A percentile compares a stretch with the other conserved stretches of the same genome.
Evolutionary conservation across 768 basidiomycete genomes (phyloP).

Genomic region (Lentinula guzmanii): DNA sequence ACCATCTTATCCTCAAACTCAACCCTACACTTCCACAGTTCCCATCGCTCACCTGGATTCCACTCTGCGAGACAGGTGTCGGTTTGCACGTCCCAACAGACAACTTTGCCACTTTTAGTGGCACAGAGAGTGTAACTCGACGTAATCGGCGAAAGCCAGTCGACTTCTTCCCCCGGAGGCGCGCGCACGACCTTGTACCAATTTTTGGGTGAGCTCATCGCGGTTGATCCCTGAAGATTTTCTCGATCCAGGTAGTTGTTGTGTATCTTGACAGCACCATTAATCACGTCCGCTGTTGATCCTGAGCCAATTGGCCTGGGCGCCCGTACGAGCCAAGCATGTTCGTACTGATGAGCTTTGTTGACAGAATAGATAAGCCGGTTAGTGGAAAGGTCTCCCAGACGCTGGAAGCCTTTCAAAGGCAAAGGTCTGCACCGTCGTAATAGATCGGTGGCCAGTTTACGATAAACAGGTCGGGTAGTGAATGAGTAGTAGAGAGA

Average conservation of each 20-base stretch:
- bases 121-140: conserved; percentile 73
- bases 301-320: conserved; percentile 40
- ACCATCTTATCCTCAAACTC: conserved; percentile 69
- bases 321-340: conserved; percentile 53
- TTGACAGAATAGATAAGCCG: conserved; percentile 59
- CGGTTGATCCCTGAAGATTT: background rate
- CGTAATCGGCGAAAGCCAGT: conserved; percentile 75
- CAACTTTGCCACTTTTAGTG: conserved; percentile 69
- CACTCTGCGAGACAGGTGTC: conserved; percentile 62
- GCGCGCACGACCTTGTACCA: conserved; percentile 71
- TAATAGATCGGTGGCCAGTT: conserved; percentile 56
- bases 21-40: conserved; percentile 74
- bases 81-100: conserved; percentile 69
- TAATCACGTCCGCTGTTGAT: background rate
- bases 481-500: conserved; percentile 53
- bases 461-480: conserved; percentile 64
- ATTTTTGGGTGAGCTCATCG: conserved; percentile 10
- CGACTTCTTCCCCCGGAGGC: conserved; percentile 54
- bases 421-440: conserved; percentile 64
- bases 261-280: background rate
- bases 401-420: conserved; percentile 61
- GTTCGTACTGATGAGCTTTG: conserved; percentile 56
- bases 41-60: conserved; percentile 60
- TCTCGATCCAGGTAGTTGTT: background rate
- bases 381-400: conserved; percentile 57